These are phyloP conservation scores for Salvia rosmarinus DNA, from an alignment of 257 asterid species.

Conservation along the genomic window DNA sequence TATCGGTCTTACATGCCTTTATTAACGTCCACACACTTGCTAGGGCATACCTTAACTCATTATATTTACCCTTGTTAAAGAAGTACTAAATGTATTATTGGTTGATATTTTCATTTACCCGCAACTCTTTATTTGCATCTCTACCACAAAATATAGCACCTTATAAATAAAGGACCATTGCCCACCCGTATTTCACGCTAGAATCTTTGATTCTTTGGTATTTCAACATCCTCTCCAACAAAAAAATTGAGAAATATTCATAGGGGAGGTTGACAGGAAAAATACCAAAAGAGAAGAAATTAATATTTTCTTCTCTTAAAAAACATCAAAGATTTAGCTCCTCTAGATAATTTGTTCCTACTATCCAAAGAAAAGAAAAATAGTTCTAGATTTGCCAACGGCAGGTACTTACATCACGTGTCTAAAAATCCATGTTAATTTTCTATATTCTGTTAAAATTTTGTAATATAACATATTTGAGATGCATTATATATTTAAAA, in stretches of 20 bases:
- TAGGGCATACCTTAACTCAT: neutral
- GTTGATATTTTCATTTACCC: neutral
- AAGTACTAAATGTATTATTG: neutral
- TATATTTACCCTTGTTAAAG: neutral
- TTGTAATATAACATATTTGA: neutral
- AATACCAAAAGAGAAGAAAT: slow-evolving; percentile 32
- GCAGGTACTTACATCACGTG: neutral
- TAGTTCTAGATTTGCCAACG: neutral
- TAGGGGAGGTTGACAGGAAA: neutral
- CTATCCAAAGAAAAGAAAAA: neutral
- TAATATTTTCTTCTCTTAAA: slow-evolving; percentile 23
- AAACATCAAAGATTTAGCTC: neutral
- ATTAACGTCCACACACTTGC: neutral
- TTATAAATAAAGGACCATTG: slow-evolving; percentile 9
- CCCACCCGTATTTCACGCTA: slow-evolving; percentile 34
- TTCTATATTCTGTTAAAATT: neutral
- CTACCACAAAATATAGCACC: slow-evolving; percentile 32
- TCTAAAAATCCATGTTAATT: neutral
- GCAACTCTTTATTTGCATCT: neutral
- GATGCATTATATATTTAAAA: too few species aligned
- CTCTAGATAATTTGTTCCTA: neutral
- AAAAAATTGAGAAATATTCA: neutral
- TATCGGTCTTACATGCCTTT: neutral
- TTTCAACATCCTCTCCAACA: slow-evolving; percentile 30
- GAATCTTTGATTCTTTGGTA: slow-evolving; percentile 39